Evolutionary conservation across 2,329 filamentous ascomycete species (phyloP).

Genomic region (Microdochium nivale): DNA sequence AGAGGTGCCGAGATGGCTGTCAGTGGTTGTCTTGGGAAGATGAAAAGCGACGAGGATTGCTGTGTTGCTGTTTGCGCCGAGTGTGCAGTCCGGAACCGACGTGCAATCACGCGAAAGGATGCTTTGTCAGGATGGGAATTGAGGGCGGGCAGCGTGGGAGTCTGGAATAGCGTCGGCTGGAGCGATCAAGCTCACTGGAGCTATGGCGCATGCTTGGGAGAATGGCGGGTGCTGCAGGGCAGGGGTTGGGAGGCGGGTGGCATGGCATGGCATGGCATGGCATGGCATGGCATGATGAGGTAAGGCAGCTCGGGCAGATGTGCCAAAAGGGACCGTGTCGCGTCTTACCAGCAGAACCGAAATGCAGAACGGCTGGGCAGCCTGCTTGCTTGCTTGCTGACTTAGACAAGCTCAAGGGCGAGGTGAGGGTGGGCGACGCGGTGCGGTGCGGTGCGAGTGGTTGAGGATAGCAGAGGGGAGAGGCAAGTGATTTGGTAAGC

Average conservation of each 20-base stretch:
- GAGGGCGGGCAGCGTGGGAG: background rate
- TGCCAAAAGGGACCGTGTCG: too few species aligned
- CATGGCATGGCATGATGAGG: too few species aligned
- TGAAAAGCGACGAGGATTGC: too few species aligned
- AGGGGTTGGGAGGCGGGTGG: background rate
- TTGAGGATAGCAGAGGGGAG: background rate
- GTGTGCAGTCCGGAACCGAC: too few species aligned
- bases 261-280: too few species aligned
- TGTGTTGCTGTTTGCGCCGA: too few species aligned
- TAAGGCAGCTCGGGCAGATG: too few species aligned
- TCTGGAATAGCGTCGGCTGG: background rate
- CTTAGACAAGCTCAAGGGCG: background rate
- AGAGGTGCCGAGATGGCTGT: background rate
- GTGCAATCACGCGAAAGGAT: background rate
- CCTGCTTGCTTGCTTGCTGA: background rate
- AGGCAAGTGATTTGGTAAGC: background rate
- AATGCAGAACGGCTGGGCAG: too few species aligned
- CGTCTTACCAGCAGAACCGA: too few species aligned
- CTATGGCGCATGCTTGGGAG: background rate
- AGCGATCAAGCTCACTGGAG: background rate
- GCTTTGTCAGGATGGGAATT: background rate
- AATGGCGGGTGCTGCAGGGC: too few species aligned
- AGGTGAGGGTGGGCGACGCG: background rate
- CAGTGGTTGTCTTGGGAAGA: background rate
- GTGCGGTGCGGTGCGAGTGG: background rate